Evolutionary conservation across 139 green algal genomes (phyloP), one percentile per base, ranked within the genome.

Genomic region (Tetratostichococcus sp.): DNA sequence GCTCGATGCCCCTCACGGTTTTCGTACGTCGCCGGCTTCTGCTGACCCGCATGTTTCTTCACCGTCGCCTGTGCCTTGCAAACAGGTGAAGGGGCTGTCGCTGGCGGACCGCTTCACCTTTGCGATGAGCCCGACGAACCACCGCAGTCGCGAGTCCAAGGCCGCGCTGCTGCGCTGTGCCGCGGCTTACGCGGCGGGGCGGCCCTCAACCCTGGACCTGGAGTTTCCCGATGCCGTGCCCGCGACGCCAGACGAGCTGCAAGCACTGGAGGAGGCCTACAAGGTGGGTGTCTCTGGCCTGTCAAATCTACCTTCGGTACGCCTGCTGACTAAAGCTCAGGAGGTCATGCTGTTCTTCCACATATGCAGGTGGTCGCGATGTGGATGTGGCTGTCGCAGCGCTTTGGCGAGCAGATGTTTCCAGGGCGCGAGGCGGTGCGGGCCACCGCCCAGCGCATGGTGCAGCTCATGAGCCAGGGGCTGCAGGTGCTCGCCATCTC

Each of bases 371-470:
- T 90, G 6, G 71, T 90, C n/a, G 77, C 80, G 11, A 71, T 89
- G 19, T 94, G 81, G 79, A 58, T 90, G 30, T 94, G 87, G 88
- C 83, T 94, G 30, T 85, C 85, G 19, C 71, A 76, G 31, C 80
- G 89, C 6, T 87, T 92, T 69, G 69, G 80, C 1, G 70, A 81
- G 30, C 77, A 81, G 1, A 42, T 78, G 16, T 90, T 89, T 30
- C 69, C 66, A 25, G 82, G 78, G 31, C 35, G 65, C 8, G 83
- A 88, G 32, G 67, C 62, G 22, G 82, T 79, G 43, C 69, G 42
- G 35, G 33, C 43, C 35, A 35, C 66, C 26, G 31, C 72, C 17
- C 43, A 25, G 16, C 69, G 50, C 19, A 66, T 82, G 30, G 73
- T 75, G 26, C 43, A 43, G 4, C 81, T 84, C 35, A 75, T 88